Conservation (phyloP, 192 early-diverging fungal species). For the Entomortierella lignicola region DNA sequence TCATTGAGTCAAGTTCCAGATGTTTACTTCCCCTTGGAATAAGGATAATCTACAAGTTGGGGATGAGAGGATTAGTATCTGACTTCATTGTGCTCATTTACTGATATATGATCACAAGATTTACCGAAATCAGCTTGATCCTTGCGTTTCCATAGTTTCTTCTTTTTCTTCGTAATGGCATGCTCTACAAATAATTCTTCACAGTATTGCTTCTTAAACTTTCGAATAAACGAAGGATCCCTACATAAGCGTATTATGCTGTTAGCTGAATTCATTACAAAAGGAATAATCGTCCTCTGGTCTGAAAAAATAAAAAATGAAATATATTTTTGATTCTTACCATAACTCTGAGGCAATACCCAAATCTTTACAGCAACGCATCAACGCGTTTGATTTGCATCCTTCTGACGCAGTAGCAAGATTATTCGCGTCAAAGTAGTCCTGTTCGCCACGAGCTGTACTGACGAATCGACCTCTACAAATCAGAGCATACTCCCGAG, state of each 20-base stretch:
- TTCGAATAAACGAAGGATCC: conserved; percentile 90
- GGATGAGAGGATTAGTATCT: neutral
- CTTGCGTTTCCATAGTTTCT: conserved; percentile 89
- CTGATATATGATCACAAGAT: neutral
- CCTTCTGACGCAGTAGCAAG: conserved; percentile 89
- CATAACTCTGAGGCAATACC: conserved; percentile 92
- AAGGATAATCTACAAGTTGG: conserved; percentile 21
- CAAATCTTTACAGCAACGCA: conserved; percentile 98
- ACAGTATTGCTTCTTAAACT: conserved; percentile 87
- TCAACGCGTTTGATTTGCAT: conserved; percentile 91
- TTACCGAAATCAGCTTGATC: conserved; percentile 55
- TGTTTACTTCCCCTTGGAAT: conserved; percentile 25
- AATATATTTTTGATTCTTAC: conserved; percentile 44
- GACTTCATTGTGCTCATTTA: neutral
- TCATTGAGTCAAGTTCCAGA: neutral
- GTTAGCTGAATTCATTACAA: neutral
- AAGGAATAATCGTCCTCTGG: neutral
- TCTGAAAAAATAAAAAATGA: neutral
- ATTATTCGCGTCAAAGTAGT: conserved; percentile 82
- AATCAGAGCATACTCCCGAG: conserved; percentile 92
- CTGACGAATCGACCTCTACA: conserved; percentile 88
- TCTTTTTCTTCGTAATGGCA: conserved; percentile 78
- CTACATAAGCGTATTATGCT: conserved; percentile 40
- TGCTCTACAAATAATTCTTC: conserved; percentile 73
- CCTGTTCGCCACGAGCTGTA: conserved; percentile 94